Conservation (phyloP, 176 grass and related monocot species). For the Aegilops sharonensis region DNA sequence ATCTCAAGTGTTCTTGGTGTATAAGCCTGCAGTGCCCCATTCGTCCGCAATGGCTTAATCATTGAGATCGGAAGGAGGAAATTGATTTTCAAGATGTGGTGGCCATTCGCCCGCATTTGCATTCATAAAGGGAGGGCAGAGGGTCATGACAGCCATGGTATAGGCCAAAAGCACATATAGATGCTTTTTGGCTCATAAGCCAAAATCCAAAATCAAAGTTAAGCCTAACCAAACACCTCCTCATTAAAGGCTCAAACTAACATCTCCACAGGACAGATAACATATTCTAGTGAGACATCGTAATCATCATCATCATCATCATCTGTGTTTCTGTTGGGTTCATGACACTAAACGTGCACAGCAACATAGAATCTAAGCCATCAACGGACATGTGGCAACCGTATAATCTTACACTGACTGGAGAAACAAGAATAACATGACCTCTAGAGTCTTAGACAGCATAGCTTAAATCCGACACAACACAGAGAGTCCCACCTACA, state of each 20-base stretch:
- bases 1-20: too few relatives aligned
- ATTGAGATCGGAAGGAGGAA: too few relatives aligned
- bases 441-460: neutral
- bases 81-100: too few relatives aligned
- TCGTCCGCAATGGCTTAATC: too few relatives aligned
- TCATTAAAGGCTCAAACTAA: neutral
- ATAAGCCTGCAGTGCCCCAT: too few relatives aligned
- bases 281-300: neutral
- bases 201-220: too few relatives aligned
- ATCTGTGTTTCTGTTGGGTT: neutral
- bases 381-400: neutral
- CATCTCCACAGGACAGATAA: neutral
- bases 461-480: neutral
- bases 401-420: neutral
- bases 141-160: too few relatives aligned
- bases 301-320: conserved; percentile 11
- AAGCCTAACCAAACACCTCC: too few relatives aligned
- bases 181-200: too few relatives aligned
- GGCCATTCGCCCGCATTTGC: too few relatives aligned
- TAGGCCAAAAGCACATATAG: too few relatives aligned
- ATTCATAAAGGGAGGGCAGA: too few relatives aligned
- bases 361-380: neutral
- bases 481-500: neutral
- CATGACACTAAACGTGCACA: neutral
- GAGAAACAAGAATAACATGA: neutral